phyloP scores from a whole-genome alignment of 202 grass and related monocot species.

The Schoenoplectus tabernaemontani region DNA sequence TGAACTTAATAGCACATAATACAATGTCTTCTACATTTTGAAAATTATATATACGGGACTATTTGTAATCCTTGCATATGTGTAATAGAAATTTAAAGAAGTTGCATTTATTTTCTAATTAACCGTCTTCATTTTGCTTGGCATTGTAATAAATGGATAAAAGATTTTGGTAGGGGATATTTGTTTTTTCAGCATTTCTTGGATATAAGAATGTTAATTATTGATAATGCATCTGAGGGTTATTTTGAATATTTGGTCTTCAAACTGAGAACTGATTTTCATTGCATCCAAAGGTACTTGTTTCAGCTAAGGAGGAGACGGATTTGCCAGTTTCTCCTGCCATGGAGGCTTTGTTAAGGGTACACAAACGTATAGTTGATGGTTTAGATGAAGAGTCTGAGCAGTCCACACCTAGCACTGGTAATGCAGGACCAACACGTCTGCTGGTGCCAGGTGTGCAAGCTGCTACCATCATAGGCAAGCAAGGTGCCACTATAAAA shows the following conservation, averaged over 20 bases:
- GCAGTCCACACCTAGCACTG: constrained; percentile 40
- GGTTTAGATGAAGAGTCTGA: constrained; percentile 53
- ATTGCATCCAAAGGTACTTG: constrained; percentile 54
- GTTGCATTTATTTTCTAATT: background rate
- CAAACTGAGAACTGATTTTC: constrained; percentile 17
- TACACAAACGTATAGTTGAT: constrained; percentile 80
- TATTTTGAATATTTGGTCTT: background rate
- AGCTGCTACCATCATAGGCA: constrained; percentile 91
- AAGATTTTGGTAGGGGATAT: background rate
- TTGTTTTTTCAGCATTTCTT: background rate
- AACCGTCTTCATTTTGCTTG: background rate
- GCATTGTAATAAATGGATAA: background rate
- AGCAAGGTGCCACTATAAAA: constrained; percentile 93
- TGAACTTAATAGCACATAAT: background rate
- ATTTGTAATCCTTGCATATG: background rate
- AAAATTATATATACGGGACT: background rate
- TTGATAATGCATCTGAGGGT: background rate
- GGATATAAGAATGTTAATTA: background rate
- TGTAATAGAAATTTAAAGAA: background rate
- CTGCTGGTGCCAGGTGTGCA: constrained; percentile 79
- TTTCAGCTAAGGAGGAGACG: constrained; percentile 94
- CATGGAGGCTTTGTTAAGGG: constrained; percentile 75
- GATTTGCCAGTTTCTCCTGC: constrained; percentile 59
- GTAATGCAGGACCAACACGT: constrained; percentile 41
- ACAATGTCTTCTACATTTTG: background rate